These are phyloP conservation scores for Gaultheria prostrata DNA, from an alignment of 148 eudicot genomes.

Conservation along the genomic window DNA sequence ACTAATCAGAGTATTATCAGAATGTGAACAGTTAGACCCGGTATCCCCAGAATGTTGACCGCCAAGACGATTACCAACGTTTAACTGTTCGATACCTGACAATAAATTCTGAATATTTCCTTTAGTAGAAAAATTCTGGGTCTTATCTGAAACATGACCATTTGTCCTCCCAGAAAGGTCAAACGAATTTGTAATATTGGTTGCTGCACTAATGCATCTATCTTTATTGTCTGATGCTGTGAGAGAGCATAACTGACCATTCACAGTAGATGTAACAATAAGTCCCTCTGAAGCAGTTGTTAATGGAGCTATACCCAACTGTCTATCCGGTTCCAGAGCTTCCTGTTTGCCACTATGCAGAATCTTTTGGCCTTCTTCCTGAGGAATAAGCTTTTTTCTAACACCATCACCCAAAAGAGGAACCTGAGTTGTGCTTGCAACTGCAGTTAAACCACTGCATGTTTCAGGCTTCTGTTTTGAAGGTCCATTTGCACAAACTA, in stretches of 20 bases:
- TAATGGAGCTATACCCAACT: slow-evolving; percentile 12
- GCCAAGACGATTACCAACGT: slow-evolving; percentile 24
- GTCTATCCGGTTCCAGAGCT: slow-evolving; percentile 28
- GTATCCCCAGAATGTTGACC: slow-evolving; percentile 25
- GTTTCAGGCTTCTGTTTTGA: slow-evolving; percentile 52
- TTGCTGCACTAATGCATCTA: slow-evolving; percentile 10
- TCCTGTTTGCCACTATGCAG: slow-evolving; percentile 39
- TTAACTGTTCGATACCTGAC: slow-evolving; percentile 36
- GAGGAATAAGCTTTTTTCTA: slow-evolving; percentile 32
- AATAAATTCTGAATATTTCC: slow-evolving; percentile 31
- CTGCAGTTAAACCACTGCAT: slow-evolving; percentile 34
- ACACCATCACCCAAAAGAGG: slow-evolving; percentile 29
- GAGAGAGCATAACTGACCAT: slow-evolving; percentile 26
- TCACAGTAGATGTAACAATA: slow-evolving; percentile 26
- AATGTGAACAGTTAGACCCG: slow-evolving; percentile 13
- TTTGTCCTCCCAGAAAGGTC: slow-evolving; percentile 25
- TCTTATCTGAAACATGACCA: slow-evolving; percentile 27
- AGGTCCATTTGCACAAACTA: slow-evolving; percentile 46
- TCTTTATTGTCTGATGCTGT: slow-evolving; percentile 24
- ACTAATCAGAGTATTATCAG: slow-evolving; percentile 11
- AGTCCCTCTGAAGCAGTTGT: slow-evolving; percentile 25
- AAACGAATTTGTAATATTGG: slow-evolving; percentile 18
- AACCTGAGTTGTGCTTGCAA: slow-evolving; percentile 29
- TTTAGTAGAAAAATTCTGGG: slow-evolving; percentile 23
- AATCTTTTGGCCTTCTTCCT: slow-evolving; percentile 36